phyloP scores from a whole-genome alignment of 768 basidiomycete species.

The Ramaria rubella region DNA sequence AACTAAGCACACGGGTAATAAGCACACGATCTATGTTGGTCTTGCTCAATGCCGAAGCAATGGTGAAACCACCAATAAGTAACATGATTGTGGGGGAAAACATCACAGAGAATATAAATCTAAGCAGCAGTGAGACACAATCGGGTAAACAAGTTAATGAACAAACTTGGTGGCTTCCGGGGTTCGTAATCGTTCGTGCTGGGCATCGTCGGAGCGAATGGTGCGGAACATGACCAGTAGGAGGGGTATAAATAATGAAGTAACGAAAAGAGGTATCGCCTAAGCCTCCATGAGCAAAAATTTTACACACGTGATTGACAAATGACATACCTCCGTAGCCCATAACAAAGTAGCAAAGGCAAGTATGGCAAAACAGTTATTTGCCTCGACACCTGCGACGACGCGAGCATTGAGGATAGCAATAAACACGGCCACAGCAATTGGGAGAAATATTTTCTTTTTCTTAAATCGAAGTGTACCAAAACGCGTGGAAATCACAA shows the following conservation, averaged over 20 bases:
- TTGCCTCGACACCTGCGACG: conserved; percentile 63
- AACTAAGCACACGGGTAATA: conserved; percentile 82
- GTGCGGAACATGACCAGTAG: conserved; percentile 82
- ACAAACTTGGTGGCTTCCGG: conserved; percentile 82
- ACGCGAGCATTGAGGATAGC: conserved; percentile 53
- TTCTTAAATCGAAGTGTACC: conserved; percentile 46
- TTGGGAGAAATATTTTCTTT: conserved; percentile 49
- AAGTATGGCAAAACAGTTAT: conserved; percentile 85
- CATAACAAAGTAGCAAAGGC: conserved; percentile 88
- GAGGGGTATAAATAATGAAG: conserved; percentile 83
- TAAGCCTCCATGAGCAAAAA: conserved; percentile 25
- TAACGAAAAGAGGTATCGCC: conserved; percentile 98
- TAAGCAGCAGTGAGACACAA: conserved; percentile 23
- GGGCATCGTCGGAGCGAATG: conserved; percentile 52
- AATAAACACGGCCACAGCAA: conserved; percentile 54
- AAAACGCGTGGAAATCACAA: conserved; percentile 42
- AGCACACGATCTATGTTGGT: conserved; percentile 89
- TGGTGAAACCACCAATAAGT: conserved; percentile 95
- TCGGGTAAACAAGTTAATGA: not conserved
- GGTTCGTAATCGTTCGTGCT: conserved; percentile 43
- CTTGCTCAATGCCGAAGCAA: conserved; percentile 92
- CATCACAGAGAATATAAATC: conserved; percentile 91
- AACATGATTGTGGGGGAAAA: conserved; percentile 99
- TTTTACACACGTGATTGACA: not conserved
- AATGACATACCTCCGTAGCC: conserved; percentile 82